Conservation (phyloP, 1,139 yeast genomes). For the Meyerozyma athensensis region DNA sequence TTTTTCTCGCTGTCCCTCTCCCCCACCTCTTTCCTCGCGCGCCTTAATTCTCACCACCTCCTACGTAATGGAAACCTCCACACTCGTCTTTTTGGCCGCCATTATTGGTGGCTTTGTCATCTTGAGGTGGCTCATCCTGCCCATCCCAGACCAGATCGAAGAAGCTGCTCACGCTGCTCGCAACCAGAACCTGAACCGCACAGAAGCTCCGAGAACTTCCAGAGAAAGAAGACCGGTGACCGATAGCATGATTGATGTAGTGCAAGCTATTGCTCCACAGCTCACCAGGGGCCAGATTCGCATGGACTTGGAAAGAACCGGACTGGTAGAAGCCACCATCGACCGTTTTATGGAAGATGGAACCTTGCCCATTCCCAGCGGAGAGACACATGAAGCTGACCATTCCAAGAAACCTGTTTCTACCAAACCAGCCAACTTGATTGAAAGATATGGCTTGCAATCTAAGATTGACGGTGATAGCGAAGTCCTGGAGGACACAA, state of each 20-base stretch:
- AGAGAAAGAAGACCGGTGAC: conserved; percentile 55
- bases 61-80: conserved; percentile 47
- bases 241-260: conserved; percentile 78
- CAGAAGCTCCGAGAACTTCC: conserved; percentile 6
- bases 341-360: conserved; percentile 65
- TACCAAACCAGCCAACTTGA: conserved; percentile 23
- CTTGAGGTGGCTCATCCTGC: conserved; percentile 57
- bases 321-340: conserved; percentile 77
- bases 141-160: conserved; percentile 36
- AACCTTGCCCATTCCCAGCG: conserved; percentile 51
- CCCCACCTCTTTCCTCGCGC: not conserved
- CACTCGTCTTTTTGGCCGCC: conserved; percentile 46
- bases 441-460: conserved; percentile 34
- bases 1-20: too few species aligned
- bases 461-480: conserved; percentile 15
- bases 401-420: conserved; percentile 9
- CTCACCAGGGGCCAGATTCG: conserved; percentile 67
- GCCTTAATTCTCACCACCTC: not conserved
- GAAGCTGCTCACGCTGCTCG: conserved; percentile 13
- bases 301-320: conserved; percentile 59
- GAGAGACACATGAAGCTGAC: conserved; percentile 6
- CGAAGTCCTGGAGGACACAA: conserved; percentile 10
- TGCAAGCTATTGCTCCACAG: conserved; percentile 76
- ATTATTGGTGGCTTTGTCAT: conserved; percentile 50
- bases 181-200: conserved; percentile 7